Conservation (phyloP, 352 stramenopile species). For the Phytophthora pluvialis region DNA sequence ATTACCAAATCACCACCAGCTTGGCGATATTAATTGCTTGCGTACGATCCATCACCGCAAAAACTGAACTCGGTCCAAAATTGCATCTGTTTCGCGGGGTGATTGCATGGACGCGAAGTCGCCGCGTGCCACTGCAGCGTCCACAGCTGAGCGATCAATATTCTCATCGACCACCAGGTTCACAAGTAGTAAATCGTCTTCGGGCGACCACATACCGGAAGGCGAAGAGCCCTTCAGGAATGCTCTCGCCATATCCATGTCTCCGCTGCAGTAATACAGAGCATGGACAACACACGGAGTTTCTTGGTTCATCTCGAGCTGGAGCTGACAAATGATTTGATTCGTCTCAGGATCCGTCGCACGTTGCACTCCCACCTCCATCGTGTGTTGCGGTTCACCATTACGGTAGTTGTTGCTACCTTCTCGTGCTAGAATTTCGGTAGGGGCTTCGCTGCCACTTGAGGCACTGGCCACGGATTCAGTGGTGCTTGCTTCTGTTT, state of each 20-base stretch:
- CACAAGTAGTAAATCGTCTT: slow-evolving; percentile 57
- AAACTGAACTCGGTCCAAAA: slow-evolving; percentile 21
- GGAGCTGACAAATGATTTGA: slow-evolving; percentile 36
- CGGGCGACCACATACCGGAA: slow-evolving; percentile 48
- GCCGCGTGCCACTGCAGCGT: slow-evolving; percentile 37
- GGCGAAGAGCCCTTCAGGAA: slow-evolving; percentile 46
- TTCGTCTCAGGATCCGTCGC: slow-evolving; percentile 38
- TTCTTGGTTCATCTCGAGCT: slow-evolving; percentile 42
- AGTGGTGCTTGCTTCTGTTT: neutral
- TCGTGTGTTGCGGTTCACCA: slow-evolving; percentile 1
- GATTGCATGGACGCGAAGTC: slow-evolving; percentile 51
- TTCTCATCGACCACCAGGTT: slow-evolving; percentile 29
- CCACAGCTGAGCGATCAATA: slow-evolving; percentile 28
- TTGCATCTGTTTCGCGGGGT: slow-evolving; percentile 42
- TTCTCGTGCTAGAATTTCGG: neutral
- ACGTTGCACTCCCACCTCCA: slow-evolving; percentile 5
- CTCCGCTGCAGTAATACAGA: slow-evolving; percentile 51
- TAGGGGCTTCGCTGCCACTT: neutral
- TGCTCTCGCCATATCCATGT: slow-evolving; percentile 31
- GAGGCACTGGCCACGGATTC: neutral
- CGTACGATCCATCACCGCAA: slow-evolving; percentile 6
- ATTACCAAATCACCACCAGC: no score
- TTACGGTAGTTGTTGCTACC: no score
- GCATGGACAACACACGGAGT: slow-evolving; percentile 40
- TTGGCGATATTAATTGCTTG: no score